Evolutionary conservation across 1,284 basidiomycete genomes (phyloP).

Genomic region (Ustilago bromivora): DNA sequence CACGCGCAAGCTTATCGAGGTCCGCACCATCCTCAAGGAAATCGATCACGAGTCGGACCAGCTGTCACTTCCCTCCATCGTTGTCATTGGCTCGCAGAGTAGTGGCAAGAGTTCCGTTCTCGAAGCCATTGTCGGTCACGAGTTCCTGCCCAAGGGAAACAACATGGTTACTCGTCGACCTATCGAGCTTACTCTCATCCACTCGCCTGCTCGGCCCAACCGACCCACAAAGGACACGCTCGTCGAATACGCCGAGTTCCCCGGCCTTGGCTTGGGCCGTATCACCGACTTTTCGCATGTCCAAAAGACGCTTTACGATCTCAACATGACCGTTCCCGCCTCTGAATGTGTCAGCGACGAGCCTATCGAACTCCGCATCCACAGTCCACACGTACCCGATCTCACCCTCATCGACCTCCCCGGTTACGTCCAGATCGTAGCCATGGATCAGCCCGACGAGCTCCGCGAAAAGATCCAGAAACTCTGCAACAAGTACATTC

Average conservation of each 20-base stretch:
- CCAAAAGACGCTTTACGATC: slow-evolving; percentile 90
- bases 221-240: slow-evolving; percentile 72
- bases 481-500: slow-evolving; percentile 95
- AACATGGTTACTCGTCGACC: slow-evolving; percentile 99
- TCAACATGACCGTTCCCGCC: slow-evolving; percentile 91
- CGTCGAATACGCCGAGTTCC: slow-evolving; percentile 92
- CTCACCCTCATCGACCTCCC: slow-evolving; percentile 96
- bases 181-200: slow-evolving; percentile 95
- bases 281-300: slow-evolving; percentile 90
- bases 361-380: slow-evolving; percentile 95
- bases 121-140: slow-evolving; percentile 96
- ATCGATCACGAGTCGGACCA: slow-evolving; percentile 87
- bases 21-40: slow-evolving; percentile 89
- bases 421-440: slow-evolving; percentile 94
- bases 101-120: slow-evolving; percentile 97
- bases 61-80: slow-evolving; percentile 93
- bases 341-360: slow-evolving; percentile 91
- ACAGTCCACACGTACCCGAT: slow-evolving; percentile 95
- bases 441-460: slow-evolving; percentile 93
- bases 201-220: slow-evolving; percentile 73
- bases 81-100: slow-evolving; percentile 97
- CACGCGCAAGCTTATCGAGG: slow-evolving; percentile 95
- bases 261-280: slow-evolving; percentile 85
- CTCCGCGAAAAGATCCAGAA: slow-evolving; percentile 90
- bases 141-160: slow-evolving; percentile 97